Conservation (phyloP, 1,284 basidiomycete genomes). For the Sporisorium sorghi region DNA sequence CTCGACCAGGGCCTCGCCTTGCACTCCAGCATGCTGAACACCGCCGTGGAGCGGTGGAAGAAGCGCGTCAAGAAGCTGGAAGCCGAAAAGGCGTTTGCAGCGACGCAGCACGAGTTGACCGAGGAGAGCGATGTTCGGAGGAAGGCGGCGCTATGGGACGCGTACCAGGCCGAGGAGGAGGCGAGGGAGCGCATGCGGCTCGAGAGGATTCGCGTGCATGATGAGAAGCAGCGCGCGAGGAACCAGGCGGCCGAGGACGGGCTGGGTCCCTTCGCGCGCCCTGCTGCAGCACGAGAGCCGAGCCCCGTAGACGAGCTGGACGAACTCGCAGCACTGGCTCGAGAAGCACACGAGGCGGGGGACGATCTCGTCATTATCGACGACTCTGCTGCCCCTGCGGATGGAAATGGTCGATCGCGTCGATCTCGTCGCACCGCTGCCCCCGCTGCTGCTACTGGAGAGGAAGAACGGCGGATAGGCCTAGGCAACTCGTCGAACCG, state of each 20-base stretch:
- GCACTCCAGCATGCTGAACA: conserved; percentile 10
- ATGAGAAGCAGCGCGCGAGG: conserved; percentile 10
- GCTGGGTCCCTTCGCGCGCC: conserved; percentile 22
- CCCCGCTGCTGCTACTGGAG: background rate
- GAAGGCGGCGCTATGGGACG: conserved; percentile 41
- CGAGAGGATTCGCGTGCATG: conserved; percentile 17
- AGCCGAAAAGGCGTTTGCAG: conserved; percentile 8
- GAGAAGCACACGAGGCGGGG: conserved; percentile 37
- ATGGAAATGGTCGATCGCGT: background rate
- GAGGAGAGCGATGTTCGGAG: conserved; percentile 15
- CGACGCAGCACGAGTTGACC: conserved; percentile 3
- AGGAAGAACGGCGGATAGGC: background rate
- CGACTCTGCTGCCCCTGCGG: background rate
- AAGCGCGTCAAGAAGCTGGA: conserved; percentile 6
- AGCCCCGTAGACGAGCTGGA: conserved; percentile 26
- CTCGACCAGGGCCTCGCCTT: conserved; percentile 22
- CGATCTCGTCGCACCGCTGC: conserved; percentile 2
- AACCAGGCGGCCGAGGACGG: background rate
- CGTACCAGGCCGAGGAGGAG: conserved; percentile 17
- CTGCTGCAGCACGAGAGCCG: background rate
- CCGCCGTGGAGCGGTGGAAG: conserved; percentile 19
- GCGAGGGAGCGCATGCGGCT: conserved; percentile 8
- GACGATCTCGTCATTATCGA: conserved; percentile 6
- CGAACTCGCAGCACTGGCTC: conserved; percentile 36
- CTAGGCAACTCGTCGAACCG: conserved; percentile 17